Evolutionary conservation across 768 basidiomycete species (phyloP).

Genomic region (Lentinula sp.): DNA sequence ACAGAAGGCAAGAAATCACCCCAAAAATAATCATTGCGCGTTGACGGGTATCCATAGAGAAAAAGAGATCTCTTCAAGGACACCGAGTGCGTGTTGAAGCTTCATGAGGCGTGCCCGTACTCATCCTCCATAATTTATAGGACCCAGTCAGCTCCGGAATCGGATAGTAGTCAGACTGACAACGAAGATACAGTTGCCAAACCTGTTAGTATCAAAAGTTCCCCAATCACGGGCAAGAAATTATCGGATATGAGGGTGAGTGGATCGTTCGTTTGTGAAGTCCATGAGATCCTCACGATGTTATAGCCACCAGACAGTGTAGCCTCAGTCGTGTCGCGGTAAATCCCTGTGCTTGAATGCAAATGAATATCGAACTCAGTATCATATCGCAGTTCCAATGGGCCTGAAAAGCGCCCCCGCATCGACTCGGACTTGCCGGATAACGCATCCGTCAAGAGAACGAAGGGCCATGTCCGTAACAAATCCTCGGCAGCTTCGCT

Average conservation of each 20-base stretch:
- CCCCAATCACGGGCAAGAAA: neutral
- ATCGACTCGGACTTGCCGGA: slow-evolving; percentile 11
- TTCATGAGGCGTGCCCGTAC: neutral
- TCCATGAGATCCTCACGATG: neutral
- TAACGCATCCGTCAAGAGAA: slow-evolving; percentile 11
- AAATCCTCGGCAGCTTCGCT: slow-evolving; percentile 24
- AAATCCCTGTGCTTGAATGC: neutral
- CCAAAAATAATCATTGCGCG: neutral
- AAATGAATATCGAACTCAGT: neutral
- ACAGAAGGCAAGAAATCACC: slow-evolving; percentile 22
- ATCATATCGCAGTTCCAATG: slow-evolving; percentile 17
- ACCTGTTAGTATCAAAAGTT: neutral
- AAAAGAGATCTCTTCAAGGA: neutral
- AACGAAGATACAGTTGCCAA: neutral
- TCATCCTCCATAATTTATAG: neutral
- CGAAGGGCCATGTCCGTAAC: slow-evolving; percentile 20
- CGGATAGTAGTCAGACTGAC: neutral
- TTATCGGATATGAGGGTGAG: slow-evolving; percentile 5
- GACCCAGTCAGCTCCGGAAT: neutral
- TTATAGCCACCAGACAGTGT: slow-evolving; percentile 4
- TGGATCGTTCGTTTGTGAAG: neutral
- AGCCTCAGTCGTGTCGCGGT: neutral
- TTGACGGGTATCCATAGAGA: neutral
- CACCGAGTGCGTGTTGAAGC: neutral
- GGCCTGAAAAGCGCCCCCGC: slow-evolving; percentile 21